Conservation (phyloP, 2,329 filamentous ascomycete genomes). For the Fusarium staphyleae region DNA sequence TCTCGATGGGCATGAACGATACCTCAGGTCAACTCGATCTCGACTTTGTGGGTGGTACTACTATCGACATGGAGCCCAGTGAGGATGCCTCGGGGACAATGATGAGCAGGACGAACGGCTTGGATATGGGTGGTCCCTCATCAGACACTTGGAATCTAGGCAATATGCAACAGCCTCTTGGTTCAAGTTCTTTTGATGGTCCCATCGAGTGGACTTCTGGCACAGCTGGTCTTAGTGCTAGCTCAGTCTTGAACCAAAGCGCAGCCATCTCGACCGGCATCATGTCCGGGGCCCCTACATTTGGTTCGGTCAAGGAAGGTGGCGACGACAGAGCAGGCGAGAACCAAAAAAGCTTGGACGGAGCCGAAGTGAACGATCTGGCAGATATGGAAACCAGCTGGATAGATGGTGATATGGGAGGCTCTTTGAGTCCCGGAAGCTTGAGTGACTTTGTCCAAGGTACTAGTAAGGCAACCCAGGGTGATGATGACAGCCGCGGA, state of each 20-base stretch:
- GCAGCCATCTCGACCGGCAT: conserved; percentile 38
- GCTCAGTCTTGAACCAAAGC: conserved; percentile 40
- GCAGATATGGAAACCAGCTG: conserved; percentile 21
- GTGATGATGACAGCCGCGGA: conserved; percentile 19
- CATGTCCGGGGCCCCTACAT: conserved; percentile 30
- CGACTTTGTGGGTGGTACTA: conserved; percentile 40
- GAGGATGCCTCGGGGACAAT: conserved; percentile 21
- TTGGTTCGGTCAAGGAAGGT: conserved; percentile 25
- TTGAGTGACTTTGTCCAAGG: conserved; percentile 45
- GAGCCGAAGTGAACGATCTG: not conserved
- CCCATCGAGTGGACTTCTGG: conserved; percentile 40
- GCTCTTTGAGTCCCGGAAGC: conserved; percentile 42
- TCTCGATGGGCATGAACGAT: conserved; percentile 37
- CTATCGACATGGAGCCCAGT: conserved; percentile 40
- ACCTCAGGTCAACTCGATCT: conserved; percentile 39
- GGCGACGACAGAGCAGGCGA: not conserved
- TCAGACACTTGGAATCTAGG: conserved; percentile 42
- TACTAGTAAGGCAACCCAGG: conserved; percentile 38
- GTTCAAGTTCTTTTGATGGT: conserved; percentile 36
- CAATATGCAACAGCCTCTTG: conserved; percentile 31
- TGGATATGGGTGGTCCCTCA: conserved; percentile 39
- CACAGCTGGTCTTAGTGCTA: conserved; percentile 42
- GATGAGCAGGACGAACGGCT: conserved; percentile 29
- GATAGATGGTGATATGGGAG: conserved; percentile 16
- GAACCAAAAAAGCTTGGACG: not conserved